A percentile compares a stretch with the other conserved stretches of the same genome.
Evolutionary conservation across 2,329 filamentous ascomycete species (phyloP).

Genomic region (Fonsecaea monophora): DNA sequence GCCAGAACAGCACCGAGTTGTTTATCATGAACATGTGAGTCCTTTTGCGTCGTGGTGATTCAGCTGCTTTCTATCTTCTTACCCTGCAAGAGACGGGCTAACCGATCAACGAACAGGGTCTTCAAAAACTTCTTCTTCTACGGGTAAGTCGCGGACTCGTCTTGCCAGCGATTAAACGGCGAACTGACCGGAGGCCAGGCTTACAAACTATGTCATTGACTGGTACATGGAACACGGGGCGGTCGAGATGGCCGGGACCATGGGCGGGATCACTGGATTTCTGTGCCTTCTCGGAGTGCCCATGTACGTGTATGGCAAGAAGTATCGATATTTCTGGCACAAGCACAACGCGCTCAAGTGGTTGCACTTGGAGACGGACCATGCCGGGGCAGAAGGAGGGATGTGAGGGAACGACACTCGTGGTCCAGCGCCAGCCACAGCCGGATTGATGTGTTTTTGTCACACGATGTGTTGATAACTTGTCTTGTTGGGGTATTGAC

Average conservation of each 20-base stretch:
- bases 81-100: neutral
- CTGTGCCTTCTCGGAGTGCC: conserved; percentile 45
- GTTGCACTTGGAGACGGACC: conserved; percentile 29
- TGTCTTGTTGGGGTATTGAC: too few relatives aligned
- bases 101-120: conserved; percentile 9
- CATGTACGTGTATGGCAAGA: conserved; percentile 48
- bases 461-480: neutral
- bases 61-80: too few relatives aligned
- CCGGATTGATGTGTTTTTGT: neutral
- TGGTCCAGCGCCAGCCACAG: too few relatives aligned
- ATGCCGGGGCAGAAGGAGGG: conserved; percentile 21
- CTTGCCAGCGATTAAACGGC: conserved; percentile 29
- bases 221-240: conserved; percentile 45
- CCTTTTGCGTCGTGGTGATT: neutral
- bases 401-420: neutral
- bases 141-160: conserved; percentile 21
- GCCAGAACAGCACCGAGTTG: conserved; percentile 33
- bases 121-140: conserved; percentile 39
- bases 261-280: conserved; percentile 45
- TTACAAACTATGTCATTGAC: conserved; percentile 47
- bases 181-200: conserved; percentile 34
- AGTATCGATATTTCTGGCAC: conserved; percentile 43
- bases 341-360: conserved; percentile 28
- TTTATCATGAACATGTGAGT: conserved; percentile 36
- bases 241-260: conserved; percentile 44